Evolutionary conservation across 768 basidiomycete genomes (phyloP), one percentile per base, ranked within the genome.

Genomic region (Sistotremastrum suecicum): DNA sequence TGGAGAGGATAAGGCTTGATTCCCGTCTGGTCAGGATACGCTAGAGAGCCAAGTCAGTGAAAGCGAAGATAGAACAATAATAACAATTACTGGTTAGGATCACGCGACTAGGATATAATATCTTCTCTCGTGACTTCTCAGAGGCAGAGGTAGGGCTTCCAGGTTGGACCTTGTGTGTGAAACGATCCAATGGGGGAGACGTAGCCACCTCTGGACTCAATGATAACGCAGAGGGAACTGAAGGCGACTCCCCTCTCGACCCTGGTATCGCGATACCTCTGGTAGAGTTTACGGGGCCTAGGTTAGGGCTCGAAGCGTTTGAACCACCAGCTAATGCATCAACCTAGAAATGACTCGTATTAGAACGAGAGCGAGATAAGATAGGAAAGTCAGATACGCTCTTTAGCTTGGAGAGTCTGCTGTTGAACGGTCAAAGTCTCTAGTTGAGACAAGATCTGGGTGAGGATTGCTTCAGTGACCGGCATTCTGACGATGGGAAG

Each of bases 11-110:
- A 72, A 0, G 94, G 92, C 36, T 72, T 66, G 57, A 92, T 88
- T 5, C 88, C 88, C 56, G 86, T 79, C 56, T 95, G 90, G 56
- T 84, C 85, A n/a, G 92, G 90, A 60, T 95, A 94, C 2, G 89
- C 69, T 74, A 50, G 37, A 20, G 38, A 35, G 8, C 12, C 20
- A 48, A 39, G 40, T 29, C 33, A 37, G 31, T 28, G 33, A 39
- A 39, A 31, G 39, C 35, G 48, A 28, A 35, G 36, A 56, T 40
- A 55, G 54, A 39, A 28, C 7, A 34, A 28, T 36, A 34, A 9
- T 30, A 33, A 32, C 5, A 37, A 11, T 60, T 55, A 87, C 87
- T 92, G 3, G 87, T 88, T 20, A 94, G 67, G 48, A 87, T 69
- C 30, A 92, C 83, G 34, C 89, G 70, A 4, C 79, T 78, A 5